Conservation (phyloP, 108 stramenopile species). For the Cyclotella choctawhatcheeana region DNA sequence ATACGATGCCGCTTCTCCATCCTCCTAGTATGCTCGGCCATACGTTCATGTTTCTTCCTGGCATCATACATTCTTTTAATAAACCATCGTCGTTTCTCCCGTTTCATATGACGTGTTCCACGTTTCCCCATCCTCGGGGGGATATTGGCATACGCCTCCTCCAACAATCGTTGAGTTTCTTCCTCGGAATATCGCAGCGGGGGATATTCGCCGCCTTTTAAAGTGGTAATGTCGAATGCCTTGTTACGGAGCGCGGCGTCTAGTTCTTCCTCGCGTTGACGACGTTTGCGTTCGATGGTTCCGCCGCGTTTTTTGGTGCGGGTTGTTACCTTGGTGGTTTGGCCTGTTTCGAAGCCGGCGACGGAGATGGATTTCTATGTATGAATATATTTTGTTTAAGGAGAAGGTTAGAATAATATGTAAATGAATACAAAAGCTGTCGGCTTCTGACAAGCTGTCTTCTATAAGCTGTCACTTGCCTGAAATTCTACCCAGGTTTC, state of each 20-base stretch:
- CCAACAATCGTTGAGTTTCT: constrained; percentile 82
- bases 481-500: constrained; percentile 88
- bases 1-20: constrained; percentile 73
- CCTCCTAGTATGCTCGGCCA: constrained; percentile 59
- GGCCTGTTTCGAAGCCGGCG: constrained; percentile 85
- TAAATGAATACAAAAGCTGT: too few relatives aligned
- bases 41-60: constrained; percentile 62
- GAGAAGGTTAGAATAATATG: too few relatives aligned
- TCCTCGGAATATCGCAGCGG: constrained; percentile 79
- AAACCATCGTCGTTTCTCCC: constrained; percentile 67
- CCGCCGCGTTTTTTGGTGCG: constrained; percentile 65
- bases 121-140: constrained; percentile 78
- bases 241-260: constrained; percentile 36
- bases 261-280: constrained; percentile 55
- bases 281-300: constrained; percentile 55
- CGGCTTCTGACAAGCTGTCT: too few relatives aligned
- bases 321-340: constrained; percentile 46
- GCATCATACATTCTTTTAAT: constrained; percentile 62
- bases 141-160: constrained; percentile 71
- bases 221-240: constrained; percentile 11
- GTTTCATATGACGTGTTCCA: constrained; percentile 72
- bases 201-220: constrained; percentile 70
- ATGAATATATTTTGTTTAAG: too few relatives aligned
- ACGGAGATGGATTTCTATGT: constrained; percentile 81
- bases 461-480: too few relatives aligned